phyloP scores from a whole-genome alignment of 805 yeast genomes.

The Pichia thaimueangensis region DNA sequence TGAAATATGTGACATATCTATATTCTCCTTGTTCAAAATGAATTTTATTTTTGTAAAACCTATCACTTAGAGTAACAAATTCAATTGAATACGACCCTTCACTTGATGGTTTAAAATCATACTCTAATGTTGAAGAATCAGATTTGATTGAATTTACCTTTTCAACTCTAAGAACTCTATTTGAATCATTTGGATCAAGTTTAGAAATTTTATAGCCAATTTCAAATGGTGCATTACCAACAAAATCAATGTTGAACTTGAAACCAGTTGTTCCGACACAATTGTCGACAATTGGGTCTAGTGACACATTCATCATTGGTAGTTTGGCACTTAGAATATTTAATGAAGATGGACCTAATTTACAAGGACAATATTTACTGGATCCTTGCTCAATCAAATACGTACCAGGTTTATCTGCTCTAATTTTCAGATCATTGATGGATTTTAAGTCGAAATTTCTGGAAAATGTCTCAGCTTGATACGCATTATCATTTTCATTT shows the following conservation, averaged over 20 bases:
- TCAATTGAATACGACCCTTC: constrained; percentile 80
- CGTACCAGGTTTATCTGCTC: constrained; percentile 54
- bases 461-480: constrained; percentile 14
- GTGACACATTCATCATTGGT: constrained; percentile 38
- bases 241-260: constrained; percentile 58
- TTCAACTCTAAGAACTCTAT: constrained; percentile 19
- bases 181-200: constrained; percentile 33
- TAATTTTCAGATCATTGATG: constrained; percentile 23
- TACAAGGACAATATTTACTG: constrained; percentile 64
- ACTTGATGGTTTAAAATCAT: constrained; percentile 65
- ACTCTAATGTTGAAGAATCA: constrained; percentile 30
- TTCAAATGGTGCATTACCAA: constrained; percentile 80
- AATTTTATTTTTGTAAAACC: constrained; percentile 39
- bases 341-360: constrained; percentile 51
- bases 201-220: constrained; percentile 58
- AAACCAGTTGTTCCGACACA: constrained; percentile 91
- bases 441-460: constrained; percentile 26
- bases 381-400: constrained; percentile 50
- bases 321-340: constrained; percentile 35
- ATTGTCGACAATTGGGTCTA: constrained; percentile 66
- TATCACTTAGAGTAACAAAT: constrained; percentile 59
- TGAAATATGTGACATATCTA: constrained; percentile 63
- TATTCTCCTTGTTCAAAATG: constrained; percentile 34
- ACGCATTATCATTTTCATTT: constrained; percentile 18
- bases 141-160: constrained; percentile 29